phyloP scores from a whole-genome alignment of 2,329 filamentous ascomycete species.

The Zasmidium citrigriseum region DNA sequence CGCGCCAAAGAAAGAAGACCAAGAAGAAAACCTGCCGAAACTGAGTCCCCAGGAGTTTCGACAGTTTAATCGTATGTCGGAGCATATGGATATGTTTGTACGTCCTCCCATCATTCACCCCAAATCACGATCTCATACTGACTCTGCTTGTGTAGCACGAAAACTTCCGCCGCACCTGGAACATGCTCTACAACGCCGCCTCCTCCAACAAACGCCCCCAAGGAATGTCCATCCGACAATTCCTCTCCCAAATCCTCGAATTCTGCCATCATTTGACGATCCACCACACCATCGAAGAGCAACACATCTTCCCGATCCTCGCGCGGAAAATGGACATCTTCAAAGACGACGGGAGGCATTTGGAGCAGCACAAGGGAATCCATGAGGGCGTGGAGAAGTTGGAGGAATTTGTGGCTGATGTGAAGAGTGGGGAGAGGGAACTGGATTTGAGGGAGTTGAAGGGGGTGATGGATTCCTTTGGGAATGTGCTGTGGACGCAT shows the following conservation, averaged over 20 bases:
- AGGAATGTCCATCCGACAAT: constrained; percentile 67
- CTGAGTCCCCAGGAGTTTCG: constrained; percentile 68
- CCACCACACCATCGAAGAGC: constrained; percentile 76
- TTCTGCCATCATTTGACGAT: constrained; percentile 70
- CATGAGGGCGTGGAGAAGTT: constrained; percentile 58
- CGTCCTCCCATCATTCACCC: constrained; percentile 29
- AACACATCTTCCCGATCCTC: constrained; percentile 75
- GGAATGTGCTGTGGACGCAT: constrained; percentile 76
- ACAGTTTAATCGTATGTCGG: constrained; percentile 71
- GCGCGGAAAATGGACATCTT: constrained; percentile 80
- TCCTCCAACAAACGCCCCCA: constrained; percentile 59
- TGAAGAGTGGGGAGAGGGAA: constrained; percentile 61
- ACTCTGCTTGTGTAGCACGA: constrained; percentile 65
- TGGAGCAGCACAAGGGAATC: constrained; percentile 76
- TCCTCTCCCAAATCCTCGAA: constrained; percentile 67
- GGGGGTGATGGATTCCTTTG: constrained; percentile 75
- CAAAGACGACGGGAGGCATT: constrained; percentile 61
- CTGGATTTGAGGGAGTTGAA: constrained; percentile 61
- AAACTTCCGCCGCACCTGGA: constrained; percentile 76
- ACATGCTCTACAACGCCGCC: constrained; percentile 67
- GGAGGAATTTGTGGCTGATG: constrained; percentile 33
- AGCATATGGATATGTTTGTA: constrained; percentile 74
- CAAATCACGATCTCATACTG: too few species aligned
- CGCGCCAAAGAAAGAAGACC: neutral
- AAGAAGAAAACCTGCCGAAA: constrained; percentile 52